Base-by-base conservation (phyloP, 345 rosid species). In the Pseudoturritis turrita region DNA sequence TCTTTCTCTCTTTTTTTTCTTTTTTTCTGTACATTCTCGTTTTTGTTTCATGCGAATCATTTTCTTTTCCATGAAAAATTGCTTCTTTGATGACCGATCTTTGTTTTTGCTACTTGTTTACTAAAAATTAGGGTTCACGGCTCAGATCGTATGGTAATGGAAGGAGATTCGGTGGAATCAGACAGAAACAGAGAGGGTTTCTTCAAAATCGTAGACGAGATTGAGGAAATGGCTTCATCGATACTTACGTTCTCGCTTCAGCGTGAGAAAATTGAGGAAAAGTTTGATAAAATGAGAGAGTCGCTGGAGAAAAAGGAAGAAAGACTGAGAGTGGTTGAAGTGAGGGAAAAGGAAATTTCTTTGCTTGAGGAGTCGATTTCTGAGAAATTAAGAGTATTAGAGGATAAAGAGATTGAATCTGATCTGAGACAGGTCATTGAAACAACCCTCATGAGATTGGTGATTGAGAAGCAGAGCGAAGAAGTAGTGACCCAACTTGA, bases 401-500 rank as follows among this genome's bases (percentile, higher is more conserved):
- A 70, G 37, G 65, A 58, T 19, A 70, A 46, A 47, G 49, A 70
- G 19, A 46, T 11, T 4, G 65, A 70, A 1, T 46, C 4, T 58
- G 58, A 58, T 36, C 7, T 70, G 49, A 36, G 45, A 23, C n/a
- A 22, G 49, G 49, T 23, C 14, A 8, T 8, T 46, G 66, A 23
- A 70, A 58, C 58, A 35, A 10, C 58, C 4, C 15, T 70, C 4
- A 7, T 23, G 37, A 15, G 47, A 5, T n/a, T 70, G 37, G 73
- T 55, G 46, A 14, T 69, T 57, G 56, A 45, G 46, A 69, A 15
- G 54, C 57, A 46, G 57, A 70, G 9, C 46, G 65, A 58, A 33
- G 26, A 53, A 40, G 31, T 19, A 18, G 51, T 54, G 29, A 64
- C 29, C 6, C 33, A 33, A 2, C 6, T 47, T 9, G 11, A 40